Conservation (phyloP, 352 stramenopile genomes). For the Phytopythium montanum region DNA sequence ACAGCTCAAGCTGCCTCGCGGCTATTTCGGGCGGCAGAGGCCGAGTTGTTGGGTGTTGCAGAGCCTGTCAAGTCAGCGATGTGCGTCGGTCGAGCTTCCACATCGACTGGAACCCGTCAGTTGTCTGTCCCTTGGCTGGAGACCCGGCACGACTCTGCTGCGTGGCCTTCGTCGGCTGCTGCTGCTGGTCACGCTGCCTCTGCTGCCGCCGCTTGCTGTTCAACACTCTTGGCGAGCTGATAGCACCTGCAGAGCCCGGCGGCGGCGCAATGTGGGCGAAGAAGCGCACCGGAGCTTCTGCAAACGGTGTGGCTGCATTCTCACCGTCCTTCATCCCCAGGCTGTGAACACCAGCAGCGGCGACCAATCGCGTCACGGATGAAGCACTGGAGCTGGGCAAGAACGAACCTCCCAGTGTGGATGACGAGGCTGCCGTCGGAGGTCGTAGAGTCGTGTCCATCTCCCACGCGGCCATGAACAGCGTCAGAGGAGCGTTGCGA, state of each 20-base stretch:
- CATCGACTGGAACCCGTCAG: slow-evolving; percentile 20
- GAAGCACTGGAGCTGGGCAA: neutral
- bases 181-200: neutral
- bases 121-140: neutral
- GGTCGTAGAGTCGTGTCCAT: neutral
- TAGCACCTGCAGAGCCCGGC: neutral
- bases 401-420: neutral
- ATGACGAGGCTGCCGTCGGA: neutral
- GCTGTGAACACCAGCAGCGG: neutral
- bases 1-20: neutral
- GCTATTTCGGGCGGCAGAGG: slow-evolving; percentile 1
- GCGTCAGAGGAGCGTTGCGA: neutral
- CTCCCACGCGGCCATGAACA: neutral
- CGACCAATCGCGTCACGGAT: neutral
- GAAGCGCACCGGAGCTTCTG: neutral
- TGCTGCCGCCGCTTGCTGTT: neutral
- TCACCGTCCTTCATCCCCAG: neutral
- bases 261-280: slow-evolving; percentile 1
- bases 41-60: neutral
- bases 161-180: neutral
- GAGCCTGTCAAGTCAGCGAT: slow-evolving; percentile 12
- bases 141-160: neutral
- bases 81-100: slow-evolving; percentile 39
- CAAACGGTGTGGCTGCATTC: neutral
- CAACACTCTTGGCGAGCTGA: neutral